Evolutionary conservation across 495 filamentous ascomycete species (phyloP).

Genomic region (Neurospora sp.): DNA sequence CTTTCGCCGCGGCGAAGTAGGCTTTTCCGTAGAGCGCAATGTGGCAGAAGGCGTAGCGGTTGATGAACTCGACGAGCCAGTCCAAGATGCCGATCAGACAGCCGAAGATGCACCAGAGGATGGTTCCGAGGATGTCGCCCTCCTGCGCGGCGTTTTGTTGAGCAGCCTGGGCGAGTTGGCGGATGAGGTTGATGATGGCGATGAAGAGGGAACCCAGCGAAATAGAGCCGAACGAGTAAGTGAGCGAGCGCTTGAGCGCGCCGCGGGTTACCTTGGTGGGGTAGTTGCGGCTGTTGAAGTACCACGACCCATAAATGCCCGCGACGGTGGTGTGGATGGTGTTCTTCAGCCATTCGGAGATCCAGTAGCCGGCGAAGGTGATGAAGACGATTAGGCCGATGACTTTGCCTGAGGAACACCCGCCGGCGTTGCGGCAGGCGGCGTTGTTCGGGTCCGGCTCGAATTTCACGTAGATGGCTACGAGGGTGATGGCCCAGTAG

Average conservation of each 20-base stretch:
- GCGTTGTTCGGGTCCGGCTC: constrained; percentile 56
- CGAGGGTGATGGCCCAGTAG: constrained; percentile 50
- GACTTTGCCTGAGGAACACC: constrained; percentile 67
- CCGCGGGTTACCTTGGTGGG: constrained; percentile 69
- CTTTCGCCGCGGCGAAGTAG: constrained; percentile 76
- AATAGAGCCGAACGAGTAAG: constrained; percentile 88
- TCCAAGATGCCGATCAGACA: constrained; percentile 71
- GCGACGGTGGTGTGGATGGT: constrained; percentile 80
- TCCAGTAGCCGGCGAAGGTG: constrained; percentile 87
- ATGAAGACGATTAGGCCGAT: constrained; percentile 78
- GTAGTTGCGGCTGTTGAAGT: constrained; percentile 65
- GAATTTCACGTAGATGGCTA: constrained; percentile 69
- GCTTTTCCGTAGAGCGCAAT: constrained; percentile 86
- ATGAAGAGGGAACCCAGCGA: constrained; percentile 75
- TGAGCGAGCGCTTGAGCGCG: constrained; percentile 63
- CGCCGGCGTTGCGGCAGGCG: constrained; percentile 51
- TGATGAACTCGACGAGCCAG: constrained; percentile 73
- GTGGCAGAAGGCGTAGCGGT: constrained; percentile 81
- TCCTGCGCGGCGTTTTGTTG: constrained; percentile 51
- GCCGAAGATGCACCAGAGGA: constrained; percentile 59
- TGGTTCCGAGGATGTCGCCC: constrained; percentile 58
- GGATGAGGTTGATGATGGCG: constrained; percentile 74
- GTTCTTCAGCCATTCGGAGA: constrained; percentile 86
- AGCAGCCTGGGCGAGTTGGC: constrained; percentile 66
- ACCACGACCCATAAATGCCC: constrained; percentile 88